These are phyloP conservation scores for Elaeagnus macrophylla DNA, from an alignment of 306 rosid species.

Conservation along the genomic window DNA sequence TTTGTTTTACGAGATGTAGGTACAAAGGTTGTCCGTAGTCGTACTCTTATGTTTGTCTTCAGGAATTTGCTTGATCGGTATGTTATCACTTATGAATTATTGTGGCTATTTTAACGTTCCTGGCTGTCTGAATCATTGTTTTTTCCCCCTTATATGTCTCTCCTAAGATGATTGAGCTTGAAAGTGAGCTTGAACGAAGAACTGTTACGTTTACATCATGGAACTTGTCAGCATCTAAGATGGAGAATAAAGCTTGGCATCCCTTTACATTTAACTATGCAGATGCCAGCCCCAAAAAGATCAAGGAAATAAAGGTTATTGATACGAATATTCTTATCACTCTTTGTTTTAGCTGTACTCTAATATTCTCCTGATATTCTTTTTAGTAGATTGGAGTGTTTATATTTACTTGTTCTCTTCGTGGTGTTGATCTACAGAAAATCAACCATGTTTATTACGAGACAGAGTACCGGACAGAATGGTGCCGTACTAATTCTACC, in stretches of 20 bases:
- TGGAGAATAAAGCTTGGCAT: conserved; percentile 92
- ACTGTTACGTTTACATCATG: conserved; percentile 74
- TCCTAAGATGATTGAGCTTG: conserved; percentile 62
- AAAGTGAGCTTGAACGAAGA: conserved; percentile 79
- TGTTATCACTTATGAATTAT: no score
- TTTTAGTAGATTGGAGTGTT: no score
- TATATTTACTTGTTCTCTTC: no score
- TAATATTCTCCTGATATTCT: no score
- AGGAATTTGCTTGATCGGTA: no score
- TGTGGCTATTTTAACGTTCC: no score
- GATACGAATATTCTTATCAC: neutral
- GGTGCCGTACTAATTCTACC: conserved; percentile 71
- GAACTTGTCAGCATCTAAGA: conserved; percentile 61
- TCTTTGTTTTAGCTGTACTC: no score
- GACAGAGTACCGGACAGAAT: conserved; percentile 74
- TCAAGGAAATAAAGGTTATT: conserved; percentile 73
- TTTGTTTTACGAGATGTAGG: conserved; percentile 6
- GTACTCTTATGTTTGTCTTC: conserved; percentile 4
- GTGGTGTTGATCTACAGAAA: conserved; percentile 30
- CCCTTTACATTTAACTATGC: conserved; percentile 73
- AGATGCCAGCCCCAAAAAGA: conserved; percentile 52
- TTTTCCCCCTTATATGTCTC: conserved; percentile 13
- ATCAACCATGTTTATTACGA: conserved; percentile 74
- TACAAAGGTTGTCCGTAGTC: conserved; percentile 1
- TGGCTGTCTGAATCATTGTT: neutral